Evolutionary conservation across 176 grass and related monocot genomes (phyloP).

Genomic region (Poa pratensis): DNA sequence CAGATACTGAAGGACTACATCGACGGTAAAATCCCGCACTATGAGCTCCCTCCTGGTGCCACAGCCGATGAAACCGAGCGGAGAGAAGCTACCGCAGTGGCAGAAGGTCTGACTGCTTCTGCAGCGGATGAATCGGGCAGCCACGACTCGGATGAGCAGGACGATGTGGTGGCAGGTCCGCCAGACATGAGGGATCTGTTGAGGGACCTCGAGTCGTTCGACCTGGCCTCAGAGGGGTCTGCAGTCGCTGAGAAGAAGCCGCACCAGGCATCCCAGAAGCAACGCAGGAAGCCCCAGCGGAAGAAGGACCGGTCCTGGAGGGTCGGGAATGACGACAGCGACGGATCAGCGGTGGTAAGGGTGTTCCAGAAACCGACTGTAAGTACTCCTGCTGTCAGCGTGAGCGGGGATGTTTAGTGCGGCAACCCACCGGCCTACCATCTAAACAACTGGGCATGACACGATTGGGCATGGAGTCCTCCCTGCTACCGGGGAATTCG

Average conservation of each 20-base stretch:
- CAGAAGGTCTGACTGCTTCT: slow-evolving; percentile 26
- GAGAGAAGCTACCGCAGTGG: background rate
- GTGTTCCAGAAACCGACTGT: slow-evolving; percentile 57
- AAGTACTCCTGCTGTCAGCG: slow-evolving; percentile 6
- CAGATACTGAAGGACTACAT: slow-evolving; percentile 96
- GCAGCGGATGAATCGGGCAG: slow-evolving; percentile 29
- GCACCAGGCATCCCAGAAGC: slow-evolving; percentile 48
- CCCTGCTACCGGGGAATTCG: background rate
- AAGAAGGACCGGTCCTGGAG: slow-evolving; percentile 86
- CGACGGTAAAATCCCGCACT: slow-evolving; percentile 91
- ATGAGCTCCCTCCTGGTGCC: slow-evolving; percentile 67
- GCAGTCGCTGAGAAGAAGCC: slow-evolving; percentile 40
- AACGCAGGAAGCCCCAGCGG: slow-evolving; percentile 68
- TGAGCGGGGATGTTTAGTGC: slow-evolving; percentile 18
- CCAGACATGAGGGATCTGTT: slow-evolving; percentile 49
- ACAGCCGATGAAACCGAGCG: background rate
- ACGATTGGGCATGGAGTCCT: background rate
- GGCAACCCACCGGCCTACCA: too few relatives aligned
- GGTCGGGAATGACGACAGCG: slow-evolving; percentile 50
- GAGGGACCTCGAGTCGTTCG: slow-evolving; percentile 65
- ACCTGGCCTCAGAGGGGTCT: slow-evolving; percentile 44
- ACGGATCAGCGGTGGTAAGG: slow-evolving; percentile 57
- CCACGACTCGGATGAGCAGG: background rate
- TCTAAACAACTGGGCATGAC: background rate
- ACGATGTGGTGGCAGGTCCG: background rate